Evolutionary conservation across 306 rosid species (phyloP), one percentile per base, ranked within the genome.

Genomic region (Quercus parvula): DNA sequence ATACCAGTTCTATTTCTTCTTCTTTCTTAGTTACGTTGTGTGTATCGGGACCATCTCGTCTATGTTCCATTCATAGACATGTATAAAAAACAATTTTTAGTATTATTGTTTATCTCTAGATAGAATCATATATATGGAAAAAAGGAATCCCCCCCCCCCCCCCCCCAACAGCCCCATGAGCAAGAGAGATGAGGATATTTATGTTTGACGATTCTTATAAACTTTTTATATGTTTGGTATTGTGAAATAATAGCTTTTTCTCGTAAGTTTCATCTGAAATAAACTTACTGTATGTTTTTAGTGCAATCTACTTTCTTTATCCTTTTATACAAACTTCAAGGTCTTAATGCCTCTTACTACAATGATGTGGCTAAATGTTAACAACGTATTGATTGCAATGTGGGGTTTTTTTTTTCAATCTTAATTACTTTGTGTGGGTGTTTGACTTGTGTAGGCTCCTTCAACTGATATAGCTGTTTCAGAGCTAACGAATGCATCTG

Each of bases 401-500:
- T 0, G 54, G 54, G 52, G 24, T 72, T 75, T 71, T 77, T 55
- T 35, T 27, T 49, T 52, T 58, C 8, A 54, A 13, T 25, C 25
- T 54, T 62, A 56, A 52, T 30, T 41, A 74, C 22, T 72, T 64
- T 49, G 7, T 77, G 41, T 82, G 71, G 70, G 19, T 61, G 22
- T 70, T 67, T 75, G 27, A 57, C 55, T 70, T 75, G 35, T 77
- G 49, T 69, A 95, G 99, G 98, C 99, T 87, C 93, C 99, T 78
- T 91, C 99, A 79, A 91, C 92, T 41, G 96, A 92, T 70, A 82
- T 95, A 79, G 98, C 97, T 85, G 91, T 91, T 84, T 83, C 92
- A 76, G 99, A 95, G 90, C 84, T 95, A 81, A 79, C 90, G 69
- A 95, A 83, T 75, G 94, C 99, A 20, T 92, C 94, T 75, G 94